These are phyloP conservation scores for Cercis canadensis DNA, from an alignment of 306 rosid species.

Conservation along the genomic window DNA sequence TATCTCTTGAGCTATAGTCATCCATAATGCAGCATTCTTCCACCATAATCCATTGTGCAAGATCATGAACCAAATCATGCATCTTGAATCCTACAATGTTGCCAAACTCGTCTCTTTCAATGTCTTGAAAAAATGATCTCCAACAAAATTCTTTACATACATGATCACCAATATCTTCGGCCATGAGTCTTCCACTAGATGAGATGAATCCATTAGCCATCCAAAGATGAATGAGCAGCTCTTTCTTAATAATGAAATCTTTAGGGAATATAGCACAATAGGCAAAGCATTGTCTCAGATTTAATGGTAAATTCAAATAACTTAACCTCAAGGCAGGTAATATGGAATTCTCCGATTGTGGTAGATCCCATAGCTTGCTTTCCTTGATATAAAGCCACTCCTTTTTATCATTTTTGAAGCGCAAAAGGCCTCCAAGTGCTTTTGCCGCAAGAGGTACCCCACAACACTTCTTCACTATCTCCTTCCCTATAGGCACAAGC, in stretches of 20 bases:
- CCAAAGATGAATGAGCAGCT: slow-evolving; percentile 26
- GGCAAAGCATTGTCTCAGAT: slow-evolving; percentile 22
- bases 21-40: not conserved
- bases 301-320: slow-evolving; percentile 6
- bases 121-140: slow-evolving; percentile 35
- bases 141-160: slow-evolving; percentile 27
- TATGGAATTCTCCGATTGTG: not conserved
- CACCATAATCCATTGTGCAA: not conserved
- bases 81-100: not conserved
- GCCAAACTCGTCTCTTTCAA: not conserved
- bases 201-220: slow-evolving; percentile 42
- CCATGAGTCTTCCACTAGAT: not conserved
- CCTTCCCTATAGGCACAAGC: not conserved
- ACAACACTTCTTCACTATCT: not conserved
- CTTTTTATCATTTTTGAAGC: not conserved
- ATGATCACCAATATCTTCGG: slow-evolving; percentile 29
- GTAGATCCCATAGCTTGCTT: slow-evolving; percentile 4
- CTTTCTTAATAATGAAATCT: not conserved
- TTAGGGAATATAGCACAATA: slow-evolving; percentile 27
- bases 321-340: slow-evolving; percentile 23
- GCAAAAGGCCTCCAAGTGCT: slow-evolving; percentile 7
- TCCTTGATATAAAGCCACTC: not conserved
- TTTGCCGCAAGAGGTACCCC: slow-evolving; percentile 13
- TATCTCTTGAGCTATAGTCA: too few species aligned
- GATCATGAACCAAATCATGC: slow-evolving; percentile 5